These are phyloP conservation scores for Backusella westeae DNA, from an alignment of 192 early-diverging fungal genomes.

Conservation along the genomic window DNA sequence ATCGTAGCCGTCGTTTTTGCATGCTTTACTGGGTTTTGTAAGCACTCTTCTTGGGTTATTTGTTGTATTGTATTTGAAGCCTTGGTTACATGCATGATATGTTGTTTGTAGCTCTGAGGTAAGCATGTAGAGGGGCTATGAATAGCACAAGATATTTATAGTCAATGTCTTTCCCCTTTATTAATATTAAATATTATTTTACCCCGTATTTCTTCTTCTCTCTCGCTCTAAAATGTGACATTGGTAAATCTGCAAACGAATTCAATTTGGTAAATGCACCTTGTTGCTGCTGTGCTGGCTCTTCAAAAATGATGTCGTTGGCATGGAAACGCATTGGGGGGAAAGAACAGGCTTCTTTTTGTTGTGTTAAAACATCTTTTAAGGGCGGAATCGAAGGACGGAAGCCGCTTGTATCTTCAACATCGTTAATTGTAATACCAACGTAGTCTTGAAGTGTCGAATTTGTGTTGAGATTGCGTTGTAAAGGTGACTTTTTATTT, in stretches of 20 bases:
- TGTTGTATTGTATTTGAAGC: constrained; percentile 79
- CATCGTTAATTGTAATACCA: constrained; percentile 35
- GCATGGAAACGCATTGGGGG: background rate
- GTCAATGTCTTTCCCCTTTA: background rate
- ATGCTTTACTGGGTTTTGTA: constrained; percentile 92
- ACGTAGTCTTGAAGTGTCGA: constrained; percentile 30
- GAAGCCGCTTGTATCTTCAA: background rate
- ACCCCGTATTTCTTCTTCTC: constrained; percentile 9
- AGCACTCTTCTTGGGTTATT: constrained; percentile 92
- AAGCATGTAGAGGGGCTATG: constrained; percentile 28
- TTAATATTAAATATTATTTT: constrained; percentile 2
- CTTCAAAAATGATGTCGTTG: background rate
- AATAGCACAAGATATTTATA: background rate
- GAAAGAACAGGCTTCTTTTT: background rate
- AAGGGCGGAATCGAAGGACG: constrained; percentile 2
- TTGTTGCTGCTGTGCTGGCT: background rate
- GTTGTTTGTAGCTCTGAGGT: constrained; percentile 26
- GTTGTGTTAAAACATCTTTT: background rate
- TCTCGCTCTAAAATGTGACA: constrained; percentile 13
- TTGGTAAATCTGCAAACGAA: background rate
- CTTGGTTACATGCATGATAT: constrained; percentile 55
- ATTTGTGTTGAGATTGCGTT: background rate
- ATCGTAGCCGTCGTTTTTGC: constrained; percentile 90
- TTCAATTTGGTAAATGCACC: constrained; percentile 7
- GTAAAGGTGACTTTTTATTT: background rate